Conservation (phyloP, 768 basidiomycete genomes). For the Panus rudis region DNA sequence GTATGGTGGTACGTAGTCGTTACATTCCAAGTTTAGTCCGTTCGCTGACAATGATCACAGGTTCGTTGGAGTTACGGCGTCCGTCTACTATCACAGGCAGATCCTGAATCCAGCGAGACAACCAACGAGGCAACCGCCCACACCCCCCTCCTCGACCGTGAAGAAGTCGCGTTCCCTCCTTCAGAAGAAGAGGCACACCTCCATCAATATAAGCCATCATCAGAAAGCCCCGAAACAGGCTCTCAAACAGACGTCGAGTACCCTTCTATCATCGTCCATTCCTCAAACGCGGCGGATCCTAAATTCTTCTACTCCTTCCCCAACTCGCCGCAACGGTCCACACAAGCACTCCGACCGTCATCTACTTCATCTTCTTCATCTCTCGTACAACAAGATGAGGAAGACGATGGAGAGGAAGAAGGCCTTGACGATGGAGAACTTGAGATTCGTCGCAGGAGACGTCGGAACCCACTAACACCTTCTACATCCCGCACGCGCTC, state of each 20-base stretch:
- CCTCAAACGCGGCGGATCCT: slow-evolving; percentile 7
- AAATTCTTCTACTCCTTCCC: slow-evolving; percentile 61
- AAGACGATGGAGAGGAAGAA: too few species aligned
- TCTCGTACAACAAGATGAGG: not conserved
- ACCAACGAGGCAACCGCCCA: slow-evolving; percentile 23
- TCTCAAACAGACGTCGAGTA: slow-evolving; percentile 1
- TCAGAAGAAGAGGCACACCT: slow-evolving; percentile 15
- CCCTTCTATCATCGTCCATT: slow-evolving; percentile 13
- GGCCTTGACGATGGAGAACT: too few species aligned
- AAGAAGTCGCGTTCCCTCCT: slow-evolving; percentile 20
- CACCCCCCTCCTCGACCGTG: slow-evolving; percentile 29
- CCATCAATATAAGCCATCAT: slow-evolving; percentile 13
- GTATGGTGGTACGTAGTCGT: slow-evolving; percentile 75
- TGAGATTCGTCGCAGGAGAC: too few species aligned
- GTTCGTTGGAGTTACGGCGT: slow-evolving; percentile 93
- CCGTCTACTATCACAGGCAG: slow-evolving; percentile 69
- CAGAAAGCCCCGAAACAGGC: not conserved
- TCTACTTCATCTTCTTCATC: too few species aligned
- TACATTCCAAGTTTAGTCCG: not conserved
- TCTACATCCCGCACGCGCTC: not conserved
- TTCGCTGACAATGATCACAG: slow-evolving; percentile 27
- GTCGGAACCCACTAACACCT: too few species aligned
- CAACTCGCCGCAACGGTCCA: slow-evolving; percentile 50
- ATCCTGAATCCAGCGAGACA: slow-evolving; percentile 32
- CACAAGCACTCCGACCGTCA: not conserved